phyloP scores from a whole-genome alignment of 208 protist species.

The Crithidia sp. region DNA sequence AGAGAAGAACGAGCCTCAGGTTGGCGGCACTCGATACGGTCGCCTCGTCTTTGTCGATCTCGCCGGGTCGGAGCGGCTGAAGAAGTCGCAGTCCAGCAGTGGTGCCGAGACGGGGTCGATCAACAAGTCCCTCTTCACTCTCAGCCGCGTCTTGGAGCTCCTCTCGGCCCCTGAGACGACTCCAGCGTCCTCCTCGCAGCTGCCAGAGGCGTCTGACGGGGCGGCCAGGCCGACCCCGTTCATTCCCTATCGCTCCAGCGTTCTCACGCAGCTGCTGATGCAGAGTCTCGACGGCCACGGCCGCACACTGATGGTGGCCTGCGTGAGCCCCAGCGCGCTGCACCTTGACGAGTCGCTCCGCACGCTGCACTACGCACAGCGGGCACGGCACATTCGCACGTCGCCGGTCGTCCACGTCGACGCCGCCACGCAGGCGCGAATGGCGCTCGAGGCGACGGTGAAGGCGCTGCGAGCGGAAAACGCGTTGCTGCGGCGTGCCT shows the following conservation, averaged over 20 bases:
- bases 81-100: conserved; percentile 75
- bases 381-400: conserved; percentile 63
- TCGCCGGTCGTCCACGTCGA: conserved; percentile 67
- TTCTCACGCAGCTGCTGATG: conserved; percentile 90
- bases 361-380: conserved; percentile 84
- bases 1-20: neutral
- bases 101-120: conserved; percentile 83
- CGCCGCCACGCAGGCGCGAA: conserved; percentile 57
- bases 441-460: conserved; percentile 49
- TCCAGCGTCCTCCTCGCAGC: neutral
- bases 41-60: conserved; percentile 95
- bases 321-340: conserved; percentile 72
- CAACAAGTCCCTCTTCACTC: conserved; percentile 90
- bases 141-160: conserved; percentile 88
- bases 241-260: conserved; percentile 87
- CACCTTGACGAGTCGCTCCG: conserved; percentile 83
- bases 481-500: conserved; percentile 42
- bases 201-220: neutral
- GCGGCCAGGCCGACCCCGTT: conserved; percentile 28
- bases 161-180: conserved; percentile 43
- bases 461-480: conserved; percentile 58
- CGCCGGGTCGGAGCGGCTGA: conserved; percentile 93
- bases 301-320: conserved; percentile 80
- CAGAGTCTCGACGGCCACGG: conserved; percentile 80
- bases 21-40: conserved; percentile 36